Conservation (phyloP, 2,329 filamentous ascomycete species). For the Trichoderma asperellum region DNA sequence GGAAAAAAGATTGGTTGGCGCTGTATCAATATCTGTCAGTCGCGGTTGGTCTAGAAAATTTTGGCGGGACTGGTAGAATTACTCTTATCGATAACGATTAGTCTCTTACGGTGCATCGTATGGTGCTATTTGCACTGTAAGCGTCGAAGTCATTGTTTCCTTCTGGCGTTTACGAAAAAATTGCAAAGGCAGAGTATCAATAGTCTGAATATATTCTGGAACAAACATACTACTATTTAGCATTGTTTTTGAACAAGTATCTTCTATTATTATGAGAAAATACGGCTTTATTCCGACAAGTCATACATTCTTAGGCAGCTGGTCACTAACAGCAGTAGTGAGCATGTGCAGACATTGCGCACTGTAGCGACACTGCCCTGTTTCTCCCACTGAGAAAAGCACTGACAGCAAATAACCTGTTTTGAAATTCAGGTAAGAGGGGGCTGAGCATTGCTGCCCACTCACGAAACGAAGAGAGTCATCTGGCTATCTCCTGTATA, state of each 20-base stretch:
- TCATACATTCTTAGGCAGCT: background rate
- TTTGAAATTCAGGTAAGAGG: background rate
- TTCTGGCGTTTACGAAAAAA: background rate
- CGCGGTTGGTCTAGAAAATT: slow-evolving; percentile 32
- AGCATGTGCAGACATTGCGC: background rate
- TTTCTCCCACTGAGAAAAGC: slow-evolving; percentile 22
- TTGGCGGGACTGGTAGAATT: slow-evolving; percentile 34
- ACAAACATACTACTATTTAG: background rate
- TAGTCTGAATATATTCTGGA: background rate
- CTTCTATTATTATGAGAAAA: background rate
- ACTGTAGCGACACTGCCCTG: slow-evolving; percentile 25
- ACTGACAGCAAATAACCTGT: background rate
- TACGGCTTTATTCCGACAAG: background rate
- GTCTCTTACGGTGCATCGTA: background rate
- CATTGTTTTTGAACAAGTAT: background rate
- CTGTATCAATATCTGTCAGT: background rate
- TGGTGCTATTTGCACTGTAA: background rate
- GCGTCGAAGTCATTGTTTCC: background rate
- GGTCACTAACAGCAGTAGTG: no score
- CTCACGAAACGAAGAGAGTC: background rate
- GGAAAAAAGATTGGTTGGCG: background rate
- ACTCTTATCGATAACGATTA: slow-evolving; percentile 43
- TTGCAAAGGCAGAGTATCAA: background rate
- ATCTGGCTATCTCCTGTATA: background rate
- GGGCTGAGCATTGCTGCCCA: background rate